Evolutionary conservation across 108 stramenopile genomes (phyloP), one percentile per base, ranked within the genome.

Genomic region (Cylindrotheca closterium): DNA sequence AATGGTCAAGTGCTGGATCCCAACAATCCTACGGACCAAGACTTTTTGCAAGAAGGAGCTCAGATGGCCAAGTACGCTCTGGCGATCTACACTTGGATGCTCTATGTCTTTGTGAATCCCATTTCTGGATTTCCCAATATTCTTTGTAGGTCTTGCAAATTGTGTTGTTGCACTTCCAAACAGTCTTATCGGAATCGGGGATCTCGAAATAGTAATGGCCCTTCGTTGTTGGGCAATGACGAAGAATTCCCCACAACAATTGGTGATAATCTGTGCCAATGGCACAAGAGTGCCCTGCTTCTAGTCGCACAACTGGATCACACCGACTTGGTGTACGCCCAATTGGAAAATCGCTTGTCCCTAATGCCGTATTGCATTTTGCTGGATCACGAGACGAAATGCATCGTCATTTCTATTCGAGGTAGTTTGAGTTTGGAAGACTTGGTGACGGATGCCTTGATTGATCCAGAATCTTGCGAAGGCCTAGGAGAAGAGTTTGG

Each of bases 361-460:
- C 73, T 90, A 56, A 93, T 88, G 10, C 98, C 98, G 0, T 98
- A 97, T 69, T 94, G 84, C 63, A 92, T 98, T 28, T 55, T 99
- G 21, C 62, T 97, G 52, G 98, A 99, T 69, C 91, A 91, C 57
- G 77, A 75, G 47, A 88, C 83, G 80, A 63, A 86, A 59, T 68
- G 81, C 5, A 78, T 97, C 15, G 96, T 99, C n/a, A 55, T 99
- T 1, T 79, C 92, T 19, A 89, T 99, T 25, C 75, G 98, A 31
- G 98, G 98, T 46, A 96, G 96, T 31, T 79, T 99, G 61, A 92
- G 88, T 32, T 55, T 99, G 37, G 98, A 97, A 62, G 98, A 99
- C 65, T 89, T 93, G 64, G 74, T 99, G n/a, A 92, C 88, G 12
- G 98, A 99, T 68, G 94, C 88, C 0, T 66, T 89, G 24, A 77